phyloP scores from a whole-genome alignment of 2,329 filamentous ascomycete species.

The Colletotrichum sp. region DNA sequence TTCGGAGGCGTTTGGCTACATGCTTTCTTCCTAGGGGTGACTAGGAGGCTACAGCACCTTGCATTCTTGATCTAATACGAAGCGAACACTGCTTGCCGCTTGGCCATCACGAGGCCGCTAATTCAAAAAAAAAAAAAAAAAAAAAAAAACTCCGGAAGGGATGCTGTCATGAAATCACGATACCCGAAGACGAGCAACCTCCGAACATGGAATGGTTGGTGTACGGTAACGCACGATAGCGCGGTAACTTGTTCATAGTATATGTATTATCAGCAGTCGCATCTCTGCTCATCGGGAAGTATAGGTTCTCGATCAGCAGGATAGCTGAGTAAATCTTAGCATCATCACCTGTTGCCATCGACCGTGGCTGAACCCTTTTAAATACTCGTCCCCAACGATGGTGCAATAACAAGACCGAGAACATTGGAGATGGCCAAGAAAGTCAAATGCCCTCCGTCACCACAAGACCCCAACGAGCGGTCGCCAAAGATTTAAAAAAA shows the following conservation, averaged over 20 bases:
- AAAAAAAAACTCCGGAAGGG: neutral
- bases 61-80: neutral
- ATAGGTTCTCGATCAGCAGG: neutral
- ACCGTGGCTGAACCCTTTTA: neutral
- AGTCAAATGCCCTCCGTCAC: neutral
- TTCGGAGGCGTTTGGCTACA: constrained; percentile 3
- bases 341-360: neutral
- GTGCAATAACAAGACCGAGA: neutral
- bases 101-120: neutral
- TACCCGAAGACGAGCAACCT: neutral
- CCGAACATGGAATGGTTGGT: neutral
- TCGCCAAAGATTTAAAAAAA: neutral
- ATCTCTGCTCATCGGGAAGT: neutral
- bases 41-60: neutral
- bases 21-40: neutral
- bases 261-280: neutral
- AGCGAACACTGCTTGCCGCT: neutral
- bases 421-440: neutral
- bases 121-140: neutral
- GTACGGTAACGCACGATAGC: neutral
- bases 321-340: neutral
- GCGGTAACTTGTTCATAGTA: neutral
- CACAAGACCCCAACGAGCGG: neutral
- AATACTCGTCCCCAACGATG: neutral
- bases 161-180: neutral